Conservation (phyloP, 352 stramenopile genomes). For the Pythium graminicola region DNA sequence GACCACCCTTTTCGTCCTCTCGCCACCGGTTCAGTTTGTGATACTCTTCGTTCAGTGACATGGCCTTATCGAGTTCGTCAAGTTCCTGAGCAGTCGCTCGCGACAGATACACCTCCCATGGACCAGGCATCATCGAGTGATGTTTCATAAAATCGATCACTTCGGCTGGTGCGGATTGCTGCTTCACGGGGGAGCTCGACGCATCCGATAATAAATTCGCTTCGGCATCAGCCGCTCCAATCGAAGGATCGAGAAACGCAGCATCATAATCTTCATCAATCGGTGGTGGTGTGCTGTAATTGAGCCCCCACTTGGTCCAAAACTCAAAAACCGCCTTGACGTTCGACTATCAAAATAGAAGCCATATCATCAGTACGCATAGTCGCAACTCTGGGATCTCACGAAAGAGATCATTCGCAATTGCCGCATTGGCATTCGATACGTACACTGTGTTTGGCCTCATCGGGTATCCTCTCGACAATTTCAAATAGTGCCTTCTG, state of each 20-base stretch:
- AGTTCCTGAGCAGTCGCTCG: conserved; percentile 59
- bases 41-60: conserved; percentile 71
- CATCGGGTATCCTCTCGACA: conserved; percentile 51
- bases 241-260: conserved; percentile 32
- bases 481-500: conserved; percentile 59
- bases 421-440: background rate
- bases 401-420: background rate
- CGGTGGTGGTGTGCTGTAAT: conserved; percentile 45
- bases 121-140: conserved; percentile 60
- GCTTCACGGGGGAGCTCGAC: conserved; percentile 66
- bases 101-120: conserved; percentile 76
- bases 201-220: conserved; percentile 49
- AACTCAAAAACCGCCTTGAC: conserved; percentile 72
- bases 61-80: conserved; percentile 56
- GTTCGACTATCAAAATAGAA: conserved; percentile 36
- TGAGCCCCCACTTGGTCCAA: conserved; percentile 76
- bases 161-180: conserved; percentile 49
- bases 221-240: conserved; percentile 58
- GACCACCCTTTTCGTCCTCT: conserved; percentile 56
- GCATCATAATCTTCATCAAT: conserved; percentile 23
- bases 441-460: conserved; percentile 64
- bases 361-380: background rate
- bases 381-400: conserved; percentile 3
- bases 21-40: conserved; percentile 73
- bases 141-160: conserved; percentile 78